Evolutionary conservation across 2,329 filamentous ascomycete species (phyloP).

Genomic region (Aureobasidium sp.): DNA sequence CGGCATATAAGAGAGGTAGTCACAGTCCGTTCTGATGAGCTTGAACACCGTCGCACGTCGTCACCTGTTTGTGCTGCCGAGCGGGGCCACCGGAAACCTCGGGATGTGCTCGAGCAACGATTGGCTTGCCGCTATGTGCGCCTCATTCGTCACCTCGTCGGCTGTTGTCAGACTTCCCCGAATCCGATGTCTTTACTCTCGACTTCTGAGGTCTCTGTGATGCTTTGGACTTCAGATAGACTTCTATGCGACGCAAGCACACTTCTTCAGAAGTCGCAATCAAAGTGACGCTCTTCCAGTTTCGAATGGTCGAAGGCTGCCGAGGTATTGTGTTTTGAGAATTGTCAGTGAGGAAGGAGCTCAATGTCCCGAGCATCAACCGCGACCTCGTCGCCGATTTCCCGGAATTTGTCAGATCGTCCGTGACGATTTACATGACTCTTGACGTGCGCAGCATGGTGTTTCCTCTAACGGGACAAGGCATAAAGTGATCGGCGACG

Average conservation of each 20-base stretch:
- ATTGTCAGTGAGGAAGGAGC: neutral
- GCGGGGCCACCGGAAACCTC: too few relatives aligned
- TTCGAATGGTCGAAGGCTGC: neutral
- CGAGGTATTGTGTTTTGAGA: neutral
- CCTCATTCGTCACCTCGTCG: neutral
- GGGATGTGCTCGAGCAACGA: neutral
- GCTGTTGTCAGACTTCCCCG: neutral
- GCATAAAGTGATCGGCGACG: neutral
- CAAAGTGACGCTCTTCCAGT: neutral
- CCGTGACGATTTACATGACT: neutral
- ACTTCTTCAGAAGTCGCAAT: neutral
- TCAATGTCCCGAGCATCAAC: neutral
- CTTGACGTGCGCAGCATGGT: neutral
- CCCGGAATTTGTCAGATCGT: slow-evolving; percentile 4
- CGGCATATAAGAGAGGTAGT: neutral
- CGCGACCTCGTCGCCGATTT: neutral
- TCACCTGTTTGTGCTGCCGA: neutral
- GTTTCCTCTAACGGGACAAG: neutral
- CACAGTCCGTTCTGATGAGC: neutral
- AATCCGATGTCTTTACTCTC: too few relatives aligned
- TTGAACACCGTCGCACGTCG: neutral
- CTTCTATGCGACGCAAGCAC: neutral
- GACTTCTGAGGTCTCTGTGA: neutral
- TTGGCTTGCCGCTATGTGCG: neutral
- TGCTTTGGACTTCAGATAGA: neutral